phyloP scores from a whole-genome alignment of 371 early-diverging fungal species.

The Mucor indicus region DNA sequence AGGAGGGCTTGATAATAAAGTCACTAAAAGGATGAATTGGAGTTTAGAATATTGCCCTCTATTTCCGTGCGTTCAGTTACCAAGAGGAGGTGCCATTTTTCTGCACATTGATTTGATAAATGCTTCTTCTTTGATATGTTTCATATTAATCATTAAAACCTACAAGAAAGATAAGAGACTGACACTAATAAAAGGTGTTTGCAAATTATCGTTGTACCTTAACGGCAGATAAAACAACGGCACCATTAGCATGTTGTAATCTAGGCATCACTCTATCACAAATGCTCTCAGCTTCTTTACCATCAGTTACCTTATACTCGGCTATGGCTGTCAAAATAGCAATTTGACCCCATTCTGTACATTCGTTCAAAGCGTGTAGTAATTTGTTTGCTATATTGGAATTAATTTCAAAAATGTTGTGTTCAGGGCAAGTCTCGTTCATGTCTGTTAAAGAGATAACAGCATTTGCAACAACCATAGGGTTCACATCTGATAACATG shows the following conservation, averaged over 20 bases:
- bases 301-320: conserved; percentile 65
- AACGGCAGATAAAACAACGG: conserved; percentile 84
- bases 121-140: conserved; percentile 63
- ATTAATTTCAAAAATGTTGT: conserved; percentile 81
- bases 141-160: conserved; percentile 68
- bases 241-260: conserved; percentile 91
- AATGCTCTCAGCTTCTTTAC: conserved; percentile 80
- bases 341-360: conserved; percentile 97
- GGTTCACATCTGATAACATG: conserved; percentile 89
- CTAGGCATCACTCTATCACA: conserved; percentile 88
- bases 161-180: conserved; percentile 2
- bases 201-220: conserved; percentile 52
- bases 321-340: conserved; percentile 87
- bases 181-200: conserved; percentile 2
- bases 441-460: conserved; percentile 95
- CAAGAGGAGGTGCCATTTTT: conserved; percentile 90
- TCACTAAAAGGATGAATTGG: conserved; percentile 52
- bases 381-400: conserved; percentile 81
- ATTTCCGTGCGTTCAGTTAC: conserved; percentile 32
- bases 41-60: background rate
- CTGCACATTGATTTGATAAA: conserved; percentile 63
- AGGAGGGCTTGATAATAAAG: conserved; percentile 81
- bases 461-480: conserved; percentile 95
- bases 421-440: conserved; percentile 74
- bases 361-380: conserved; percentile 93